Base-by-base conservation (phyloP, 2,329 filamentous ascomycete genomes). In the Macrophomina tecta region DNA sequence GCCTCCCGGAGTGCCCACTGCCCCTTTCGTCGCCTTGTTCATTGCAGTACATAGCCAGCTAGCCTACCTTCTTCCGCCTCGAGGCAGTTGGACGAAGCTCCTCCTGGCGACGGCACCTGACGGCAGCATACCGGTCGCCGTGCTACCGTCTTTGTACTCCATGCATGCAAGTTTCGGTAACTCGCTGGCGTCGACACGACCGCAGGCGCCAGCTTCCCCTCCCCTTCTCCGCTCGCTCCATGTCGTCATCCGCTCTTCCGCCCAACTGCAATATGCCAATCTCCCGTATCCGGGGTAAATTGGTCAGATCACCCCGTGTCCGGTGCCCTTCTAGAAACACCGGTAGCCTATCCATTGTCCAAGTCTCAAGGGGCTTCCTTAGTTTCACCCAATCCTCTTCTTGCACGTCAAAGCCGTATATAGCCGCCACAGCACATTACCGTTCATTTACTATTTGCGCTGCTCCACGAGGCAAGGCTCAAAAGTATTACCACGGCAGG, bases 251-350 rank as follows among this genome's bases (percentile, higher is more conserved):
- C 18, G 45, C 45, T 16, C 18, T 40, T 51, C 45, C 58, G 45
- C 28, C 45, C 12, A 40, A 5, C 45, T 28, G 32, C 58, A 62
- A 45, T n/a, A 16, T 62, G 58, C 30, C 58, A 62, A 51, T 62
- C 58, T 61, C 58, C 58, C 58, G 58, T 62, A 40, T 62, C 58
- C 58, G 58, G 58, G 58, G 58, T 49, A 62, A 48, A 45, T 38
- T 8, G 58, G n/a, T 49, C 58, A 49, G 58, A 62, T 62, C 58
- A 62, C 58, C 58, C 6, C 32, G 30, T 62, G 58, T 38, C 58
- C 42, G 38, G 58, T 62, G 42, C 5, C 16, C 32, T 16, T 49
- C 32, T 36, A n/a, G 56, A 61, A 61, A 34, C 40, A 23, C 28
- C 5, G 38, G 18, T 48, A 61, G 42, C 40, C 36, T 46, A n/a